These are phyloP conservation scores for Cadophora sp. DNA, from an alignment of 2,329 filamentous ascomycete species.

Conservation along the genomic window DNA sequence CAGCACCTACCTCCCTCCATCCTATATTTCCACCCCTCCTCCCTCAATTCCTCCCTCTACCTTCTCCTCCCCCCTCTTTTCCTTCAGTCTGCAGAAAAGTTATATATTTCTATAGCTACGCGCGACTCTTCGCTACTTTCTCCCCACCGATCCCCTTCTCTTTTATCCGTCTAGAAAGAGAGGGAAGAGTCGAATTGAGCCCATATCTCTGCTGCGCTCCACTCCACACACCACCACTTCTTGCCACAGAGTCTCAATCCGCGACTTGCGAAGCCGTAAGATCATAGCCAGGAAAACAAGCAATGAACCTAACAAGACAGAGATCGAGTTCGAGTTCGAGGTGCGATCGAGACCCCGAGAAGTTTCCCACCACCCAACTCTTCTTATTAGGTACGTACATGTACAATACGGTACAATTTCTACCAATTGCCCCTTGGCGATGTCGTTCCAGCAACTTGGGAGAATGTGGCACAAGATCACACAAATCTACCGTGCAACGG, in stretches of 20 bases:
- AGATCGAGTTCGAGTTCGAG: slow-evolving; percentile 38
- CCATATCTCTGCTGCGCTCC: slow-evolving; percentile 1
- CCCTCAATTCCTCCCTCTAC: slow-evolving; percentile 3
- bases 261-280: slow-evolving; percentile 36
- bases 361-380: slow-evolving; percentile 82
- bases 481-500: background rate
- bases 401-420: background rate
- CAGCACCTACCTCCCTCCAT: background rate
- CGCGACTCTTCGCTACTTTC: background rate
- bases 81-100: background rate
- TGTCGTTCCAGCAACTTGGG: background rate
- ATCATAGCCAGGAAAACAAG: slow-evolving; percentile 29
- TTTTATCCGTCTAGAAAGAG: slow-evolving; percentile 8
- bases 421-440: background rate
- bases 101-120: background rate
- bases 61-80: slow-evolving; percentile 1
- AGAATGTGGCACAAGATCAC: slow-evolving; percentile 1
- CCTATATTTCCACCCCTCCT: slow-evolving; percentile 1
- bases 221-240: background rate
- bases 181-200: slow-evolving; percentile 19
- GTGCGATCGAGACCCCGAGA: slow-evolving; percentile 71
- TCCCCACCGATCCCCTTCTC: background rate
- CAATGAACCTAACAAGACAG: slow-evolving; percentile 42
- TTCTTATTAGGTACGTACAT: slow-evolving; percentile 78
- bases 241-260: slow-evolving; percentile 27